Evolutionary conservation across 441 rosid genomes (phyloP).

Genomic region (Dalechampia spathulata): DNA sequence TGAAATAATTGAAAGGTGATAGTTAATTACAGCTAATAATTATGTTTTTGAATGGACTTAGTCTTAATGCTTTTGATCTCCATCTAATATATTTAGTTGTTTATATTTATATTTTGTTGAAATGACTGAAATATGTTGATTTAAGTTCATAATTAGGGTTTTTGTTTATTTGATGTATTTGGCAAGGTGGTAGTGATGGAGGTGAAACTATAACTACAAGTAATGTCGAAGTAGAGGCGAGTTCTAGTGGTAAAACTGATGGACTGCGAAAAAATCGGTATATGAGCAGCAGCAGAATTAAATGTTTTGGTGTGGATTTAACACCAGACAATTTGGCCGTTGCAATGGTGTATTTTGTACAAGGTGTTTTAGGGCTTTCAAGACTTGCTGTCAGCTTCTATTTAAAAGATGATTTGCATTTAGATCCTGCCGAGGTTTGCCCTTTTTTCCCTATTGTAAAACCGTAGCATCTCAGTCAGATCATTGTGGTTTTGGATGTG

Average conservation of each 20-base stretch:
- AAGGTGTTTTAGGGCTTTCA: conserved; percentile 93
- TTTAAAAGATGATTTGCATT: conserved; percentile 87
- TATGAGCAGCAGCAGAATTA: conserved; percentile 34
- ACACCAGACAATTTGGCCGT: conserved; percentile 91
- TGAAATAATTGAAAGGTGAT: not conserved
- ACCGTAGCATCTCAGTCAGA: no score
- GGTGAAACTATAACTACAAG: conserved; percentile 35
- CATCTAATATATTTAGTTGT: no score
- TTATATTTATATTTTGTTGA: no score
- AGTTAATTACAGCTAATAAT: no score
- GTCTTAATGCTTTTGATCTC: no score
- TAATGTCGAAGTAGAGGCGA: conserved; percentile 35
- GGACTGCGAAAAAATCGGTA: conserved; percentile 35
- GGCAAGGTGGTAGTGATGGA: conserved; percentile 8
- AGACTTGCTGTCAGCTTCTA: conserved; percentile 93
- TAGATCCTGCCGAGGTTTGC: conserved; percentile 96
- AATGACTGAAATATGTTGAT: no score
- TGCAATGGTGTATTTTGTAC: conserved; percentile 97
- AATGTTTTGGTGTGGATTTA: conserved; percentile 66
- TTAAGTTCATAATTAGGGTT: not conserved
- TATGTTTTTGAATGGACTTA: no score
- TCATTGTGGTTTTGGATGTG: no score
- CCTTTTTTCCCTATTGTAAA: not conserved
- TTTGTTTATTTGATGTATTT: not conserved
- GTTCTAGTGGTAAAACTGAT: conserved; percentile 23